Conservation (phyloP, 805 yeast genomes). For the Kuraishia floccosa region DNA sequence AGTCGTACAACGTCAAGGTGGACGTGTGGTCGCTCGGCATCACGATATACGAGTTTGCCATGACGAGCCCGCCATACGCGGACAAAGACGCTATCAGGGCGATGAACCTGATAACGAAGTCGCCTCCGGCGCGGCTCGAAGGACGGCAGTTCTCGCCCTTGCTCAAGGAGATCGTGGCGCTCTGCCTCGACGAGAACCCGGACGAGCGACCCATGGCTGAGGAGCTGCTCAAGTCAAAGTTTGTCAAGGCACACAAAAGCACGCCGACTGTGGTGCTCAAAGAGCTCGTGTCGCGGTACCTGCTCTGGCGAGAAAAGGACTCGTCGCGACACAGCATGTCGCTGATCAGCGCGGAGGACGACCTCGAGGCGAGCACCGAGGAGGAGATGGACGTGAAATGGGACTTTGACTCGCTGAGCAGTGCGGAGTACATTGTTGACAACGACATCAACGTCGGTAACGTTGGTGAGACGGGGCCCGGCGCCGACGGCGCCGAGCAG, state of each 20-base stretch:
- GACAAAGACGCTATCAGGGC: conserved; percentile 94
- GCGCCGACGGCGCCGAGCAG: not conserved
- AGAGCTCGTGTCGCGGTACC: conserved; percentile 65
- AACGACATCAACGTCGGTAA: conserved; percentile 40
- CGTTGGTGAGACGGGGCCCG: not conserved
- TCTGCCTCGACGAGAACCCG: conserved; percentile 90
- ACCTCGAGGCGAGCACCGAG: conserved; percentile 3
- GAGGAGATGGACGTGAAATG: conserved; percentile 47
- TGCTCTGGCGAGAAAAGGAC: conserved; percentile 65
- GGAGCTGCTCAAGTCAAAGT: conserved; percentile 63
- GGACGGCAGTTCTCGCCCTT: conserved; percentile 71
- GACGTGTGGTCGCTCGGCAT: conserved; percentile 98
- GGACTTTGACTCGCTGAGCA: conserved; percentile 82
- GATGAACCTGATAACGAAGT: conserved; percentile 85
- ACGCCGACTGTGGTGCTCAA: conserved; percentile 49
- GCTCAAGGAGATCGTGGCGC: conserved; percentile 80
- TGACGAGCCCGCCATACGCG: conserved; percentile 96
- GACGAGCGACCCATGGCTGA: conserved; percentile 83
- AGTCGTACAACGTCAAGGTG: conserved; percentile 78
- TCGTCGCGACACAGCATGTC: conserved; percentile 39
- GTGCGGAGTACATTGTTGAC: conserved; percentile 62
- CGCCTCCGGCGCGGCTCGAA: conserved; percentile 90
- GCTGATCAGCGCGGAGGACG: conserved; percentile 12
- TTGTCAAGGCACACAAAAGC: conserved; percentile 52
- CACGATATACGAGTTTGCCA: conserved; percentile 86